Evolutionary conservation across 352 stramenopile species (phyloP).

Genomic region (Blastocystis sp.): DNA sequence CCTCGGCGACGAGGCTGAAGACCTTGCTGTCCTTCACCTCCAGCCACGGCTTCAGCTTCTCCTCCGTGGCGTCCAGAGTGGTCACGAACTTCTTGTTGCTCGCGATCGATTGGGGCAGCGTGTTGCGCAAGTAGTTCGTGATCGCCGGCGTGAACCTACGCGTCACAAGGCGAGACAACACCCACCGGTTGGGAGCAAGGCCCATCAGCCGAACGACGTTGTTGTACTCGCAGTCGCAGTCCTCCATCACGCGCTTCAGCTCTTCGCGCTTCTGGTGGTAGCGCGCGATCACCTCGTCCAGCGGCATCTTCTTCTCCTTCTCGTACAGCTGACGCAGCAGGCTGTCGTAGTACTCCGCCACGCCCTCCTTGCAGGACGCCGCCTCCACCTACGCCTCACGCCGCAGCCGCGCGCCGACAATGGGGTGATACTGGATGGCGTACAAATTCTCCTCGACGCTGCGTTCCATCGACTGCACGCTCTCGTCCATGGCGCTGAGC

Average conservation of each 20-base stretch:
- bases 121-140: neutral
- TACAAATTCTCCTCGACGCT: neutral
- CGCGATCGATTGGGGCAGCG: neutral
- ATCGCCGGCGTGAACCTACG: neutral
- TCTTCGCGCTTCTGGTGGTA: neutral
- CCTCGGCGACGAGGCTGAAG: neutral
- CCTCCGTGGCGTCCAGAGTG: neutral
- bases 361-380: neutral
- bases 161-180: neutral
- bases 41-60: neutral
- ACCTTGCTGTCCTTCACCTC: neutral
- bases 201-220: neutral
- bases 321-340: neutral
- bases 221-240: neutral
- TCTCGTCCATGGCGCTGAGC: neutral
- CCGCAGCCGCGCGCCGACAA: neutral
- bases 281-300: neutral
- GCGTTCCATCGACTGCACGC: neutral
- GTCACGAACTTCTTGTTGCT: neutral
- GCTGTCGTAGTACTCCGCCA: neutral
- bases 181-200: neutral
- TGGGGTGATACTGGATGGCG: neutral
- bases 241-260: neutral
- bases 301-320: slow-evolving; percentile 7
- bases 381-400: slow-evolving; percentile 11